Evolutionary conservation across 164 flowering plant genomes (phyloP).

Genomic region (Nymphaea thermarum): DNA sequence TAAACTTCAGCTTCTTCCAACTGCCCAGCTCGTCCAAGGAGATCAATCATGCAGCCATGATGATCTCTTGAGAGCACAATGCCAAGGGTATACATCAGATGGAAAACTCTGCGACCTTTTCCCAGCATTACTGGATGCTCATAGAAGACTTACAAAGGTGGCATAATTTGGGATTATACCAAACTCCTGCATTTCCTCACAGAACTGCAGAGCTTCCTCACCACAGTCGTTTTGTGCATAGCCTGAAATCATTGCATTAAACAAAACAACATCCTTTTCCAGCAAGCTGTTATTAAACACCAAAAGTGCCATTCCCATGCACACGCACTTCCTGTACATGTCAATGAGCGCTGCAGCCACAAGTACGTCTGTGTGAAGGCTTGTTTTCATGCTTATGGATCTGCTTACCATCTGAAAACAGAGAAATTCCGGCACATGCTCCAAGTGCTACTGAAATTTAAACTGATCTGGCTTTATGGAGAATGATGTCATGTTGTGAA

Average conservation of each 20-base stretch:
- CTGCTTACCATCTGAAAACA: conserved; percentile 31
- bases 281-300: conserved; percentile 20
- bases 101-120: conserved; percentile 32
- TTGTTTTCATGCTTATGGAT: conserved; percentile 30
- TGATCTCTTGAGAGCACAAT: conserved; percentile 24
- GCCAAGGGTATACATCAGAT: conserved; percentile 9
- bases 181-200: conserved; percentile 19
- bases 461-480: conserved; percentile 32
- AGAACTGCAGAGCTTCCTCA: conserved; percentile 29
- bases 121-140: conserved; percentile 44
- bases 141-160: conserved; percentile 28
- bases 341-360: conserved; percentile 30
- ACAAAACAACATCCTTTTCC: conserved; percentile 21
- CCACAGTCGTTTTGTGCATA: conserved; percentile 38
- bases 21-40: conserved; percentile 40
- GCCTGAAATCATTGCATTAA: conserved; percentile 37
- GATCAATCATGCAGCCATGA: conserved; percentile 43
- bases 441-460: conserved; percentile 35
- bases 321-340: conserved; percentile 44
- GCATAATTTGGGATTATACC: conserved; percentile 23
- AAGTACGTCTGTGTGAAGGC: conserved; percentile 20
- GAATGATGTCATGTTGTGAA: conserved; percentile 26
- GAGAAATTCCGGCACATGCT: conserved; percentile 37
- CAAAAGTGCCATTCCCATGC: conserved; percentile 21
- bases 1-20: conserved; percentile 32